phyloP scores from a whole-genome alignment of 2,329 filamentous ascomycete genomes.

The Immersiporthe knoxdaviesiana region DNA sequence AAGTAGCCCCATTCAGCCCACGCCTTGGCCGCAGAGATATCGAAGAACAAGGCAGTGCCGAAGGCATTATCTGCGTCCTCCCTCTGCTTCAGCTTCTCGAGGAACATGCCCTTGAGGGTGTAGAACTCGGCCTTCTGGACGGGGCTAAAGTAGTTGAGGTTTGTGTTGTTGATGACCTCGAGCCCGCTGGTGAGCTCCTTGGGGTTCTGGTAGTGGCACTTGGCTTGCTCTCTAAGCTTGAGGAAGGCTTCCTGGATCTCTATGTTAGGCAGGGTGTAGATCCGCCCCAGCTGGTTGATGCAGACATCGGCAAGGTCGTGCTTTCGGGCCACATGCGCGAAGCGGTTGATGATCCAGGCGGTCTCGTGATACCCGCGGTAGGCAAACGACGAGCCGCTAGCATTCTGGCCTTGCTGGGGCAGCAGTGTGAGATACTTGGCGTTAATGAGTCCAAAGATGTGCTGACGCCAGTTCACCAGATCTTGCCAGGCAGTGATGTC shows the following conservation, averaged over 20 bases:
- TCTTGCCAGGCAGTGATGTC: slow-evolving; percentile 99
- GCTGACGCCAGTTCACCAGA: slow-evolving; percentile 98
- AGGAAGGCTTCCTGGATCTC: slow-evolving; percentile 99
- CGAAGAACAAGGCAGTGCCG: slow-evolving; percentile 92
- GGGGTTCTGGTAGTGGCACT: slow-evolving; percentile 96
- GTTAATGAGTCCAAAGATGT: slow-evolving; percentile 98
- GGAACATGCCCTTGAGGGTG: slow-evolving; percentile 98
- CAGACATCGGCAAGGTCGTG: slow-evolving; percentile 96
- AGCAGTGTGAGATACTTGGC: slow-evolving; percentile 86
- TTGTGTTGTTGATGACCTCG: slow-evolving; percentile 99
- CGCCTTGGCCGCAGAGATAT: slow-evolving; percentile 92
- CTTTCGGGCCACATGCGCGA: slow-evolving; percentile 96
- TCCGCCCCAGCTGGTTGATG: slow-evolving; percentile 93
- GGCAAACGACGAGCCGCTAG: slow-evolving; percentile 89
- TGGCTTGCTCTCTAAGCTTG: slow-evolving; percentile 97
- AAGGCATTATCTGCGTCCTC: slow-evolving; percentile 93
- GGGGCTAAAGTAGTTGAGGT: slow-evolving; percentile 95
- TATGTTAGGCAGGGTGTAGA: slow-evolving; percentile 98
- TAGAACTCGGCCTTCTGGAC: slow-evolving; percentile 99
- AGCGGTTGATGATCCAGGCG: slow-evolving; percentile 99
- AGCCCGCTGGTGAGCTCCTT: slow-evolving; percentile 89
- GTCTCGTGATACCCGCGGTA: slow-evolving; percentile 98
- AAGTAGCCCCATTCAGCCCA: slow-evolving; percentile 99
- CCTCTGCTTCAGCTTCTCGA: slow-evolving; percentile 89
- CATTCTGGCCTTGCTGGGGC: slow-evolving; percentile 77